Conservation (phyloP, 345 rosid genomes). For the Cardamine occulta region DNA sequence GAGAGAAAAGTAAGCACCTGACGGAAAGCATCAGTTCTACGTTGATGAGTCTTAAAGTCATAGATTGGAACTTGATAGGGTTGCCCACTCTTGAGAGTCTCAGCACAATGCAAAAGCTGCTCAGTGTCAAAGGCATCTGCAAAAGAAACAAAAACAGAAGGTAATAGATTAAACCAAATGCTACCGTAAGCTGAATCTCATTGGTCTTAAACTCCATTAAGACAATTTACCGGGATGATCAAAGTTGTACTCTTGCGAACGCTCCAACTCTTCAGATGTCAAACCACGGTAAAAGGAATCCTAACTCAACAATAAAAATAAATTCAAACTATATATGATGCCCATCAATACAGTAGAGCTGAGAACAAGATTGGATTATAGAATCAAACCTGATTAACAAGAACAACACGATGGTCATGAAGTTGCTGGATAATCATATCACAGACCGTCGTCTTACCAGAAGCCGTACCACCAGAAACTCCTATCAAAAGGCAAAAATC, state of each 20-base stretch:
- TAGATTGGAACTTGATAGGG: conserved; percentile 88
- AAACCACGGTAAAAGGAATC: conserved; percentile 97
- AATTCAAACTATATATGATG: background rate
- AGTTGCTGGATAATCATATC: conserved; percentile 98
- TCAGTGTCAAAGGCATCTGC: conserved; percentile 97
- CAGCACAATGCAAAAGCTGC: conserved; percentile 86
- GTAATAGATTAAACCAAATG: conserved; percentile 12
- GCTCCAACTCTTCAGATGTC: conserved; percentile 72
- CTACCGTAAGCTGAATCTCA: background rate
- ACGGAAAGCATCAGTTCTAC: conserved; percentile 77
- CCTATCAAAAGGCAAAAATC: conserved; percentile 50
- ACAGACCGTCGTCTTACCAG: conserved; percentile 97
- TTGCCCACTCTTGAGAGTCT: conserved; percentile 72
- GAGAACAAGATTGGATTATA: conserved; percentile 8
- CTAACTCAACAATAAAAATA: conserved; percentile 38
- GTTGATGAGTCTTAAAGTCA: conserved; percentile 86
- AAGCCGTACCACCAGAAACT: conserved; percentile 96
- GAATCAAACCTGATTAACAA: conserved; percentile 76
- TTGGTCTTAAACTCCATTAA: background rate
- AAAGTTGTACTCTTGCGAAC: conserved; percentile 94
- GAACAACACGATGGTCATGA: conserved; percentile 96
- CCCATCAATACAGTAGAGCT: background rate
- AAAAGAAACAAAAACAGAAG: conserved; percentile 31
- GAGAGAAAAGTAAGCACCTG: conserved; percentile 55
- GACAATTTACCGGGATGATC: conserved; percentile 83